phyloP scores from a whole-genome alignment of 176 grass and related monocot species.

The Pontederia paniculata region DNA sequence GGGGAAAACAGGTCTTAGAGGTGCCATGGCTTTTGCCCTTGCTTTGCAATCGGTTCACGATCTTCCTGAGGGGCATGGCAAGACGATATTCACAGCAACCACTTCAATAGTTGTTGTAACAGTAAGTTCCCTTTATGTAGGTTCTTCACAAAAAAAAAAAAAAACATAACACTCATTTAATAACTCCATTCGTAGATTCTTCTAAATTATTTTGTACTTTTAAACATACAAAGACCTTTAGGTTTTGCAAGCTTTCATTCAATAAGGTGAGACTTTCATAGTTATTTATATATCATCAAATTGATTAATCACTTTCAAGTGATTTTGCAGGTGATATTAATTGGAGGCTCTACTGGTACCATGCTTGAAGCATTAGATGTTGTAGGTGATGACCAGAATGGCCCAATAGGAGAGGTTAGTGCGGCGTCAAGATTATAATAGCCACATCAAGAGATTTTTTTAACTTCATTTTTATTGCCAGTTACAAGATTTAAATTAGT shows the following conservation, averaged over 20 bases:
- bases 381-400: constrained; percentile 49
- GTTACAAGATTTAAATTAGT: too few relatives aligned
- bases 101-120: constrained; percentile 97
- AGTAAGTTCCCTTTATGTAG: constrained; percentile 43
- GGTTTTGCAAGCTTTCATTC: too few relatives aligned
- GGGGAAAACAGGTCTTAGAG: constrained; percentile 71
- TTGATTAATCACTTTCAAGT: not conserved
- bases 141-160: too few relatives aligned
- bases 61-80: constrained; percentile 90
- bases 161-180: too few relatives aligned
- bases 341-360: constrained; percentile 94
- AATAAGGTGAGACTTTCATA: too few relatives aligned
- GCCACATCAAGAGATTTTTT: not conserved
- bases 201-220: too few relatives aligned
- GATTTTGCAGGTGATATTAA: constrained; percentile 68
- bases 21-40: constrained; percentile 99
- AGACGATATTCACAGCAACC: constrained; percentile 81
- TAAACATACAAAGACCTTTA: too few relatives aligned
- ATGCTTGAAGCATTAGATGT: constrained; percentile 92
- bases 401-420: constrained; percentile 49
- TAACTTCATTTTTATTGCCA: too few relatives aligned
- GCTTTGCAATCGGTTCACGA: constrained; percentile 92
- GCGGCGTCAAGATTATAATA: not conserved
- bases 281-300: too few relatives aligned
- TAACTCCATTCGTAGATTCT: too few relatives aligned